phyloP scores from a whole-genome alignment of 495 filamentous ascomycete species.

The Chaetomium tenue region DNA sequence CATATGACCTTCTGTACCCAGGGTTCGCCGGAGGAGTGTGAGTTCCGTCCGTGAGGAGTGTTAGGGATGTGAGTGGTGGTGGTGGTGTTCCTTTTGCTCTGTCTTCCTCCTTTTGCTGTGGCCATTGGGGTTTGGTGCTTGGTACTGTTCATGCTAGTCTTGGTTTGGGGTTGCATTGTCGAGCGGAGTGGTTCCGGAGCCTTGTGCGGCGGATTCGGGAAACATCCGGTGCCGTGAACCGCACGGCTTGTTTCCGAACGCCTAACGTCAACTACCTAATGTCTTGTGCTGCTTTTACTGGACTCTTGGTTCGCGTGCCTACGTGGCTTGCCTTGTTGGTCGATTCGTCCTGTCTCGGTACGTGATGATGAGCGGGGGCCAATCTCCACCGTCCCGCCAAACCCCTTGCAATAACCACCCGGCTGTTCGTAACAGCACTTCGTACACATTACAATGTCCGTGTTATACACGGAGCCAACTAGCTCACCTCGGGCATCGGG shows the following conservation, averaged over 20 bases:
- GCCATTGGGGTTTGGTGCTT: background rate
- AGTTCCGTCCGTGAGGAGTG: constrained; percentile 17
- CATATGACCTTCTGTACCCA: constrained; percentile 56
- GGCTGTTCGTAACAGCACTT: too few relatives aligned
- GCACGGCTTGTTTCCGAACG: background rate
- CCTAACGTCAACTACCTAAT: background rate
- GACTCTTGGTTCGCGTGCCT: too few relatives aligned
- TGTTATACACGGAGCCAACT: too few relatives aligned
- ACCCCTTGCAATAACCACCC: too few relatives aligned
- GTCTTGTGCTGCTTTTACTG: background rate
- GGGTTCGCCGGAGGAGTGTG: constrained; percentile 30
- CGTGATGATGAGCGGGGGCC: too few relatives aligned
- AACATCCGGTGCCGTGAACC: background rate
- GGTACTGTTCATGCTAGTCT: background rate
- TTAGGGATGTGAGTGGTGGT: background rate
- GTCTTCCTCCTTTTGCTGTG: background rate
- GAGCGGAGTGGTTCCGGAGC: constrained; percentile 3
- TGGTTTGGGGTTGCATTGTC: background rate
- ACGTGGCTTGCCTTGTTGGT: too few relatives aligned
- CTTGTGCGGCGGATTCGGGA: background rate
- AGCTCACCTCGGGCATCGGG: too few relatives aligned
- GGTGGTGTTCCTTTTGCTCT: background rate
- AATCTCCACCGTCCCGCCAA: too few relatives aligned
- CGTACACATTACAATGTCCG: too few relatives aligned
- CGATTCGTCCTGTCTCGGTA: too few relatives aligned